phyloP scores from a whole-genome alignment of 2,329 filamentous ascomycete species.

The Aspergillus sergii region DNA sequence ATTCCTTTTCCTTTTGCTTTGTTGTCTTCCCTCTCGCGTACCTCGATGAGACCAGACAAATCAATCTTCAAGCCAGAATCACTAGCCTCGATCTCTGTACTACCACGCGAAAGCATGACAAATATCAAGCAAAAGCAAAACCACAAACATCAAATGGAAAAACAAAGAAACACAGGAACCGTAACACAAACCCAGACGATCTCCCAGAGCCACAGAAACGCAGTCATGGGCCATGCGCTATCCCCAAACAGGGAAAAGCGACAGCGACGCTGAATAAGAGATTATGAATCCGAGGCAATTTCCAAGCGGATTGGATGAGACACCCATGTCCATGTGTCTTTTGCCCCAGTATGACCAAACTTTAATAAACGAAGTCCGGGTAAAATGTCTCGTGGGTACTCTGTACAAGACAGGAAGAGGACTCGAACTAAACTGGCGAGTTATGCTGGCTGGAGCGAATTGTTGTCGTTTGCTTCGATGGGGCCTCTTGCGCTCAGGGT shows the following conservation, averaged over 20 bases:
- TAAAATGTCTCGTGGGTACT: background rate
- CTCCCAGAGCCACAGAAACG: background rate
- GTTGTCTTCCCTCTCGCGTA: background rate
- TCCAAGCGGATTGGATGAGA: background rate
- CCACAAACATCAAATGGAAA: slow-evolving; percentile 1
- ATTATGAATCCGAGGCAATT: background rate
- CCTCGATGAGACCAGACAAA: background rate
- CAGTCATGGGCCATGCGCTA: background rate
- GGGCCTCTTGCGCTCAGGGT: background rate
- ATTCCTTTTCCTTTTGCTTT: background rate
- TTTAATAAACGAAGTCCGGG: slow-evolving; percentile 17
- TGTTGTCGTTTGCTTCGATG: background rate
- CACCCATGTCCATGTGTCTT: slow-evolving; percentile 17
- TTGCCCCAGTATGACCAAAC: slow-evolving; percentile 17
- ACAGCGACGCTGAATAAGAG: background rate
- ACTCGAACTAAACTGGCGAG: background rate
- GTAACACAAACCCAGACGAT: background rate
- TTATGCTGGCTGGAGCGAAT: background rate
- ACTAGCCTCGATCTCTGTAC: slow-evolving; percentile 2
- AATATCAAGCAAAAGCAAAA: background rate
- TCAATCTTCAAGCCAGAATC: background rate
- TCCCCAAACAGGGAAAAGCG: background rate
- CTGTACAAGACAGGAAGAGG: too few species aligned
- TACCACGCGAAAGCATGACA: background rate
- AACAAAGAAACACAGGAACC: background rate